These are phyloP conservation scores for Aspergillus mulundensis DNA, from an alignment of 495 filamentous ascomycete species.

Conservation along the genomic window DNA sequence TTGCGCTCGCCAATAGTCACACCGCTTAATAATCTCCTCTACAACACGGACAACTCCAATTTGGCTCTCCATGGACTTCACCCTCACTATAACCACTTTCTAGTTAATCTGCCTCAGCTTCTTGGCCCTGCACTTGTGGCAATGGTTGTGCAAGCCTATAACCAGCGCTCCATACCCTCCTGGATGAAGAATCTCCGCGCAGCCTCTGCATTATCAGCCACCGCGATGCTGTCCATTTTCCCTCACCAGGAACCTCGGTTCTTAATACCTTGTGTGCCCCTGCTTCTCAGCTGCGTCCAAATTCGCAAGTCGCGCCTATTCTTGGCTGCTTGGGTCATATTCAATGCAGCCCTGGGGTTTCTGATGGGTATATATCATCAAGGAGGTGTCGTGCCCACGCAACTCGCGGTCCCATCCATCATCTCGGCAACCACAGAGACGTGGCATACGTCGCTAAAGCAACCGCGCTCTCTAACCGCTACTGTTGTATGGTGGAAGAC, in stretches of 20 bases:
- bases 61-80: constrained; percentile 88
- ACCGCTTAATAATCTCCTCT: constrained; percentile 84
- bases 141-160: constrained; percentile 54
- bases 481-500: constrained; percentile 94
- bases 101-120: constrained; percentile 81
- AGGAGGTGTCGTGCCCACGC: constrained; percentile 82
- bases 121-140: constrained; percentile 80
- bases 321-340: constrained; percentile 69
- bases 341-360: constrained; percentile 73
- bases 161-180: constrained; percentile 42
- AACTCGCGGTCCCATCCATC: constrained; percentile 50
- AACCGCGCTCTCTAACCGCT: constrained; percentile 51
- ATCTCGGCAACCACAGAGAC: constrained; percentile 18
- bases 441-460: constrained; percentile 16
- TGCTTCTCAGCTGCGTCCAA: constrained; percentile 79
- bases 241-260: constrained; percentile 96
- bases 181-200: constrained; percentile 49
- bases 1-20: constrained; percentile 69
- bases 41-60: constrained; percentile 74
- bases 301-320: constrained; percentile 63
- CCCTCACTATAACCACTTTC: constrained; percentile 83
- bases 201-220: constrained; percentile 77
- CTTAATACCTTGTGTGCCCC: constrained; percentile 78
- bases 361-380: constrained; percentile 95
- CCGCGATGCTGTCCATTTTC: constrained; percentile 73